phyloP scores from a whole-genome alignment of 768 basidiomycete species.

The Leccinum ochraceum region DNA sequence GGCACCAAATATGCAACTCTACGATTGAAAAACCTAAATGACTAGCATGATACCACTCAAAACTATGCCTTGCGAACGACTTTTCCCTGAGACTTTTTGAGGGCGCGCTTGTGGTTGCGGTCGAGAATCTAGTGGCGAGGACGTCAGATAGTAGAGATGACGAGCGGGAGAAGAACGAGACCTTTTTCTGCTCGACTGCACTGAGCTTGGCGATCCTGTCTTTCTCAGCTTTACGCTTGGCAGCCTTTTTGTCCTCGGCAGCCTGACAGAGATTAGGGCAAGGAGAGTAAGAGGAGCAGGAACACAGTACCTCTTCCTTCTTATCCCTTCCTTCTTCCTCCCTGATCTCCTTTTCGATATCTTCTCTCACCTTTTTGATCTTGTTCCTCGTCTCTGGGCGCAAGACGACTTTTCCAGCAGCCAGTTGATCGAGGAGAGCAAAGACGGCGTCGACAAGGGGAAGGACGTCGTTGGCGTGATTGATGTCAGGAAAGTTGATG shows the following conservation, averaged over 20 bases:
- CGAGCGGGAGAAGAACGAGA: conserved; percentile 21
- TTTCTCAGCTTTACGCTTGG: conserved; percentile 72
- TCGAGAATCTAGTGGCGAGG: conserved; percentile 53
- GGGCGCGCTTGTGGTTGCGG: conserved; percentile 70
- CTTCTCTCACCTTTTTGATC: conserved; percentile 71
- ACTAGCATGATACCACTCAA: conserved; percentile 2
- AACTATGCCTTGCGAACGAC: conserved; percentile 36
- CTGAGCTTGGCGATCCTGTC: conserved; percentile 73
- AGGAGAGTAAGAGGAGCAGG: not conserved
- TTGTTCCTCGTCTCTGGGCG: conserved; percentile 84
- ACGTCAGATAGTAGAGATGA: conserved; percentile 4
- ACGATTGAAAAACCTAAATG: conserved; percentile 11
- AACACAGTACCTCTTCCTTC: conserved; percentile 60
- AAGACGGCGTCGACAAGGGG: conserved; percentile 70
- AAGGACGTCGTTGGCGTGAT: conserved; percentile 46
- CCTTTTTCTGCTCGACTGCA: conserved; percentile 83
- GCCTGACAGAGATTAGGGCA: conserved; percentile 26
- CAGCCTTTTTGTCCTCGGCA: conserved; percentile 67
- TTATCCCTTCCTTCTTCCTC: conserved; percentile 67
- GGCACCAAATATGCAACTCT: conserved; percentile 5
- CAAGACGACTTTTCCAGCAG: conserved; percentile 47
- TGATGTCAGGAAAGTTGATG: conserved; percentile 53
- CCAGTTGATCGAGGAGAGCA: conserved; percentile 70
- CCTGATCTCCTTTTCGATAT: conserved; percentile 65
- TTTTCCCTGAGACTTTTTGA: conserved; percentile 74